Base-by-base conservation (phyloP, 352 stramenopile species). In the Blastocystis sp. region DNA sequence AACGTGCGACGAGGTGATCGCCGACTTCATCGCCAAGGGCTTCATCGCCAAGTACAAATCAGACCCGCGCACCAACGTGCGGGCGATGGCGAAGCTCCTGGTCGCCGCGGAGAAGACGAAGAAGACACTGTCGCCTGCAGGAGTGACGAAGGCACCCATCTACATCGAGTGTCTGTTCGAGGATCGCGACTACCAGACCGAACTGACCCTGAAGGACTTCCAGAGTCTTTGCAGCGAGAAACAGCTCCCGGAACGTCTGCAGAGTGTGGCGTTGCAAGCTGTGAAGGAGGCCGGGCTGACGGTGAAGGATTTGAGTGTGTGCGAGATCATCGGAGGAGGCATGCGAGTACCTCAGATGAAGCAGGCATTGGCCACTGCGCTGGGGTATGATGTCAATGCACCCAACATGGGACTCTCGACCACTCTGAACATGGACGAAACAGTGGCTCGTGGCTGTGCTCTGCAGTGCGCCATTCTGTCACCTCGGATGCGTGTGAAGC, bases 401-500 rank as follows among this genome's bases (percentile, higher is more conserved):
- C 93, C 94, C n/a, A 94, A 95, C 73, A 79, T 96, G 90, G 96
- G 96, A 23, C 92, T 99, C n/a, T 98, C 94, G 77, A 98, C 96
- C 66, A 99, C 97, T 53, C 94, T 99, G 92, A 99, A 99, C 93
- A 96, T 96, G 41, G 97, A 99, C 91, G 97, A 99, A 93, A 96
- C 95, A 79, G 96, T 99, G 2, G 95, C 95, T 39, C 93, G 96
- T 75, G 97, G 97, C 90, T 98, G 95, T 90, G 97, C 97, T 5
- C 92, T 99, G 66, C 96, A 98, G 92, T 98, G 95, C 91, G 97
- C 97, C 56, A 99, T 99, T 91, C 93, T 99, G 34, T 98, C 96
- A 87, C 96, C 96, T 55, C 93, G 97, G 76, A 99, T 99, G 91
- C 98, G 98, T 92, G 97, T 96, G 11, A 93, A 95, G 68, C 92